Conservation (phyloP, 1,284 basidiomycete species). For the Cerioporus squamosus region DNA sequence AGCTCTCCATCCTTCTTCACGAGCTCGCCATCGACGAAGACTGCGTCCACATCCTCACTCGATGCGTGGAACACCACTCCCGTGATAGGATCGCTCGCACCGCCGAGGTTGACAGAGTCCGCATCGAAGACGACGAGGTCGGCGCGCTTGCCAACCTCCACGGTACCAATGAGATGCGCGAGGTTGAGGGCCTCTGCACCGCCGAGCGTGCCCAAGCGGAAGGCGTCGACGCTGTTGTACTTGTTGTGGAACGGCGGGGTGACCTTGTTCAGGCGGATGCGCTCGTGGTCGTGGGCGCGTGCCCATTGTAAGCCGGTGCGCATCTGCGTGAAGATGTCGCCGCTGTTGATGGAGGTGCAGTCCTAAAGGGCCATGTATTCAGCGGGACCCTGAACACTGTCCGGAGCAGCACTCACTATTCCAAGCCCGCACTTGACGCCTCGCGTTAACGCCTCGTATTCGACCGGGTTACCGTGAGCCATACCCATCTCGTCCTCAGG, state of each 20-base stretch:
- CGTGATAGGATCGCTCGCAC: constrained; percentile 32
- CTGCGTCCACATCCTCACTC: constrained; percentile 36
- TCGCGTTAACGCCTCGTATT: constrained; percentile 34
- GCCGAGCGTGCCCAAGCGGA: constrained; percentile 38
- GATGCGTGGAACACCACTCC: constrained; percentile 39
- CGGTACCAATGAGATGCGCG: constrained; percentile 32
- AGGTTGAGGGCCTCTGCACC: constrained; percentile 38
- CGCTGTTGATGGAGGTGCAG: constrained; percentile 34
- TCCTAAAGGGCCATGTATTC: constrained; percentile 25
- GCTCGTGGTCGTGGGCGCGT: constrained; percentile 34
- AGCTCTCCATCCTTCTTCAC: constrained; percentile 33
- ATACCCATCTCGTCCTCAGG: constrained; percentile 41
- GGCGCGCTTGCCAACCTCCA: constrained; percentile 40
- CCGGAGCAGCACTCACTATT: constrained; percentile 22
- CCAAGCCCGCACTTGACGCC: constrained; percentile 40
- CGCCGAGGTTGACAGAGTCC: constrained; percentile 35
- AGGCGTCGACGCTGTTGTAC: constrained; percentile 33
- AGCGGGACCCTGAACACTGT: background rate
- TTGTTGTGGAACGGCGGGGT: constrained; percentile 31
- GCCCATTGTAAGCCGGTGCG: constrained; percentile 35
- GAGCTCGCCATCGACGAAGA: constrained; percentile 39
- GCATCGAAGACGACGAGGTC: constrained; percentile 38
- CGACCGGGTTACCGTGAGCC: constrained; percentile 38
- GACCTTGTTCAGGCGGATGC: constrained; percentile 21
- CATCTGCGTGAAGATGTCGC: constrained; percentile 42